Evolutionary conservation across 2,329 filamentous ascomycete species (phyloP).

Genomic region (Scorias spongiosa): DNA sequence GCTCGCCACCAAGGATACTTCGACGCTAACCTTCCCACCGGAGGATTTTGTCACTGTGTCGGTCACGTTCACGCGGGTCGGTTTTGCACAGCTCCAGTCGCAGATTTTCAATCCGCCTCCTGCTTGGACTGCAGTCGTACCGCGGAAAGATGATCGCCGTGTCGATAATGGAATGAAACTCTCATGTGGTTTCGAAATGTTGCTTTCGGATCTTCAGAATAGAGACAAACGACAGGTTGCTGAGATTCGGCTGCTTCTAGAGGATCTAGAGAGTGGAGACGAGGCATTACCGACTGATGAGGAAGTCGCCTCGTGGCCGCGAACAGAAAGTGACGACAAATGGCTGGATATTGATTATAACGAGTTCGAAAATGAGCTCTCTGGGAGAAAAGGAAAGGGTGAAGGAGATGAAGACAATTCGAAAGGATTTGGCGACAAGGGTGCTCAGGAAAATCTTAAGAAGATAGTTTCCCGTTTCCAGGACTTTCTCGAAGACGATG

Average conservation of each 20-base stretch:
- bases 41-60: constrained; percentile 66
- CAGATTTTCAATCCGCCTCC: constrained; percentile 61
- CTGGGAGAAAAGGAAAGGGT: constrained; percentile 28
- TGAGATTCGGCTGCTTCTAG: constrained; percentile 61
- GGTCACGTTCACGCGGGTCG: constrained; percentile 69
- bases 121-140: constrained; percentile 34
- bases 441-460: constrained; percentile 59
- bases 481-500: constrained; percentile 74
- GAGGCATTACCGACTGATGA: constrained; percentile 52
- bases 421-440: constrained; percentile 44
- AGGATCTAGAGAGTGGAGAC: constrained; percentile 60
- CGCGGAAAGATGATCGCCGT: constrained; percentile 21
- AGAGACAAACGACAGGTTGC: constrained; percentile 53
- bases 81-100: constrained; percentile 79
- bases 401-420: constrained; percentile 6
- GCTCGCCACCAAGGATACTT: constrained; percentile 41
- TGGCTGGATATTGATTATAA: constrained; percentile 89
- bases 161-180: constrained; percentile 75
- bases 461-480: constrained; percentile 94
- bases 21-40: constrained; percentile 51
- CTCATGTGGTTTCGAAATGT: constrained; percentile 79
- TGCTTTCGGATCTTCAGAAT: constrained; percentile 52
- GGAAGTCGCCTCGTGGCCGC: constrained; percentile 59
- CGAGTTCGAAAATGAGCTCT: constrained; percentile 72
- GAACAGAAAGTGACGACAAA: constrained; percentile 63